These are phyloP conservation scores for Aspergillus aculeatinus DNA, from an alignment of 2,329 filamentous ascomycete species.

Conservation along the genomic window DNA sequence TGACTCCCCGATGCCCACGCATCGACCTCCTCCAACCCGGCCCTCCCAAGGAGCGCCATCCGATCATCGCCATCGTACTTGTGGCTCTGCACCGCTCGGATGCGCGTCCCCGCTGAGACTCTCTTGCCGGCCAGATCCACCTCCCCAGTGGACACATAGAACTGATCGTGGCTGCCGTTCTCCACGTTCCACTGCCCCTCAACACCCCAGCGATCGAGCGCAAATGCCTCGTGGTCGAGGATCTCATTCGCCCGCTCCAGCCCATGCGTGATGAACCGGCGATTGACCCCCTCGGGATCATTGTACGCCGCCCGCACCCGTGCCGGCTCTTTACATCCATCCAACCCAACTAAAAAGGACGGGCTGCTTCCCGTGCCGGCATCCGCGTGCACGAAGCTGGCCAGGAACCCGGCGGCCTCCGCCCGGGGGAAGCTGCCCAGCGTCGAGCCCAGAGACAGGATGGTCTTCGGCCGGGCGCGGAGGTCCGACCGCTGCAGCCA, in stretches of 20 bases:
- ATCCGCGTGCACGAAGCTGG: slow-evolving; percentile 1
- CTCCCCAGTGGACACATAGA: slow-evolving; percentile 6
- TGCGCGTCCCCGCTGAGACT: not conserved
- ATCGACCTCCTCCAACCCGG: slow-evolving; percentile 1
- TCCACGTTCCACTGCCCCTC: not conserved
- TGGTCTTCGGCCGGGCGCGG: slow-evolving; percentile 7
- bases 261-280: slow-evolving; percentile 13
- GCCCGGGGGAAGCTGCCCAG: slow-evolving; percentile 12
- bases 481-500: slow-evolving; percentile 70
- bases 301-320: slow-evolving; percentile 73
- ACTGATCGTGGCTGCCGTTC: slow-evolving; percentile 11
- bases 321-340: slow-evolving; percentile 56
- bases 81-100: slow-evolving; percentile 11
- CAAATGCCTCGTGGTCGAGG: slow-evolving; percentile 66
- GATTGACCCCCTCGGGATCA: slow-evolving; percentile 13
- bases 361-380: not conserved
- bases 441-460: slow-evolving; percentile 15
- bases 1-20: not conserved
- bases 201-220: slow-evolving; percentile 69
- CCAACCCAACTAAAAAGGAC: slow-evolving; percentile 11
- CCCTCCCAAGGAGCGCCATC: not conserved
- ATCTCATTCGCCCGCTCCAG: slow-evolving; percentile 62
- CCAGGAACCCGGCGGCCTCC: slow-evolving; percentile 7
- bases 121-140: not conserved
- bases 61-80: slow-evolving; percentile 13